phyloP scores from a whole-genome alignment of 2,329 filamentous ascomycete species.

The Penicillium sp. region DNA sequence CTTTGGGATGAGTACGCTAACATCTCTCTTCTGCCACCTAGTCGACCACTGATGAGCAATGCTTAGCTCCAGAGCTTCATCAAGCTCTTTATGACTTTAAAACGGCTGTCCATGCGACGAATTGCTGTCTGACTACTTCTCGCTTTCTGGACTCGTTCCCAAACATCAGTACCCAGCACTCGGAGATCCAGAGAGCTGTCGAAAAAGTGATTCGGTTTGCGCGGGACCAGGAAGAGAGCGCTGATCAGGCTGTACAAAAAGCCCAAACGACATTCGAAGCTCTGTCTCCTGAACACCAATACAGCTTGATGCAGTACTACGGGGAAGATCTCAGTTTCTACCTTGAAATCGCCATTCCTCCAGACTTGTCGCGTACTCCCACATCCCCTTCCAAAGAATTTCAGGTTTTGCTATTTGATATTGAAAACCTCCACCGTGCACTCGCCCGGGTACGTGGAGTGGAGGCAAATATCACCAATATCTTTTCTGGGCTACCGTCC shows the following conservation, averaged over 20 bases:
- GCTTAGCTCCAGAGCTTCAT: not conserved
- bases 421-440: not conserved
- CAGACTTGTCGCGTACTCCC: not conserved
- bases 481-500: not conserved
- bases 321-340: not conserved
- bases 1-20: not conserved
- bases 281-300: not conserved
- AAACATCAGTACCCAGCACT: not conserved
- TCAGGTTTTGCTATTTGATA: not conserved
- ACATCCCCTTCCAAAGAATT: not conserved
- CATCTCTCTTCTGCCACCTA: not conserved
- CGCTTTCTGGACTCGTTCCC: not conserved
- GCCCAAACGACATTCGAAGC: not conserved
- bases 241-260: not conserved
- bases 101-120: not conserved
- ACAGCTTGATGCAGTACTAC: not conserved
- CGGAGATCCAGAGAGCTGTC: not conserved
- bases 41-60: not conserved
- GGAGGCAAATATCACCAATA: not conserved
- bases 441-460: not conserved
- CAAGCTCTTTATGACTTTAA: not conserved
- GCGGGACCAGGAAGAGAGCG: not conserved
- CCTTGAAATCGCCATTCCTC: not conserved
- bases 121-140: not conserved
- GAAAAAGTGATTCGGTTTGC: not conserved